Conservation (phyloP, 2,329 filamentous ascomycete genomes). For the Polychaeton citri region DNA sequence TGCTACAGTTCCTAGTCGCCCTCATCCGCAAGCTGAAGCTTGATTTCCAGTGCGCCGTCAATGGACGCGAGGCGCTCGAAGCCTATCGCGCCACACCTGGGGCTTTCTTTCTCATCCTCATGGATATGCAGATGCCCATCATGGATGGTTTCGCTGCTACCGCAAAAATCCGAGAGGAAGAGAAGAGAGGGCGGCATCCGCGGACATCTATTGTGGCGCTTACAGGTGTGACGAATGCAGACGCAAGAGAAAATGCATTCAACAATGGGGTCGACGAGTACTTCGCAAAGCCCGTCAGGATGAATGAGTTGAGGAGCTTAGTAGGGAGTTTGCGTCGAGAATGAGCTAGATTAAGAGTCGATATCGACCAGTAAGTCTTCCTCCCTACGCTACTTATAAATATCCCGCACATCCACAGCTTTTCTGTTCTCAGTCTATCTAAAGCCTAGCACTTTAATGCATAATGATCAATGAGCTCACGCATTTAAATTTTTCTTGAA, state of each 20-base stretch:
- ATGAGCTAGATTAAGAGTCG: no score
- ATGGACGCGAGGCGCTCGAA: conserved; percentile 9
- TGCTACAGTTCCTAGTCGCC: conserved; percentile 8
- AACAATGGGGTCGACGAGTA: conserved; percentile 18
- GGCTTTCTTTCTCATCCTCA: conserved; percentile 14
- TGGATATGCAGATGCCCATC: conserved; percentile 28
- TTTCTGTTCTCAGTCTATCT: no score
- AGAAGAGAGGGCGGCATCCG: conserved; percentile 8
- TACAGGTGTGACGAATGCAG: conserved; percentile 19
- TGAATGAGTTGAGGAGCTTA: conserved; percentile 12
- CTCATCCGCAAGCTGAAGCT: conserved; percentile 11
- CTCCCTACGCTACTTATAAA: no score
- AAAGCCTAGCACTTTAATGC: no score
- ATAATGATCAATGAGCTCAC: no score
- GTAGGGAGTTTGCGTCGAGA: conserved; percentile 1
- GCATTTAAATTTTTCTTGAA: no score
- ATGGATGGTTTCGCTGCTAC: conserved; percentile 21
- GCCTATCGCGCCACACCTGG: conserved; percentile 3
- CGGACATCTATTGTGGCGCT: conserved; percentile 15
- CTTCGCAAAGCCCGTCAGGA: conserved; percentile 20
- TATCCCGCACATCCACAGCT: no score
- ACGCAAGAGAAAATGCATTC: conserved; percentile 12
- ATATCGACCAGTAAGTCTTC: no score
- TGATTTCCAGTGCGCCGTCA: conserved; percentile 6
- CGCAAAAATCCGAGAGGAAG: conserved; percentile 15